A percentile compares a stretch with the other conserved stretches of the same genome.
phyloP scores from a whole-genome alignment of 2,329 filamentous ascomycete genomes.

The Niveomyces coronatus region DNA sequence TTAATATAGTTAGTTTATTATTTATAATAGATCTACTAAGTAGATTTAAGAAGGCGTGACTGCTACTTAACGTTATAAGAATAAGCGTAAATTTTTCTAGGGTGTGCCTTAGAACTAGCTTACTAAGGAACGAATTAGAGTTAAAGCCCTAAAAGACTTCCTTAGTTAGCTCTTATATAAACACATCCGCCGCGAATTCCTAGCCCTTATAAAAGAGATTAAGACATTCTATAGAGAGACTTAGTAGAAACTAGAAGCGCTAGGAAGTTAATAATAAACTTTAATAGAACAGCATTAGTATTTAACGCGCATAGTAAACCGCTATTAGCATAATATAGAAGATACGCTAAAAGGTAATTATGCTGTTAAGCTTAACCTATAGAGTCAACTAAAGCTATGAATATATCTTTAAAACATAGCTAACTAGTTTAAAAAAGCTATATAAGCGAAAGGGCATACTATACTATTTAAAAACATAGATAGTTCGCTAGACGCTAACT shows the following conservation, averaged over 20 bases:
- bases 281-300: constrained; percentile 2
- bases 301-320: neutral
- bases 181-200: constrained; percentile 4
- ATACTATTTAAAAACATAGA: neutral
- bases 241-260: neutral
- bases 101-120: neutral
- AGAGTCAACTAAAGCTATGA: neutral
- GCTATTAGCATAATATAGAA: constrained; percentile 2
- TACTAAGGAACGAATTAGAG: neutral
- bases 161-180: constrained; percentile 2
- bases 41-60: constrained; percentile 4
- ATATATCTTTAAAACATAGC: constrained; percentile 3
- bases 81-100: constrained; percentile 2
- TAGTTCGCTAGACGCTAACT: neutral
- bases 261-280: constrained; percentile 1
- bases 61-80: neutral
- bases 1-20: constrained; percentile 1
- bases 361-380: neutral
- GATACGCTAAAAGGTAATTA: constrained; percentile 3
- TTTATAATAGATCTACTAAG: constrained; percentile 1
- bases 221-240: constrained; percentile 1
- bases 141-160: constrained; percentile 3
- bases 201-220: constrained; percentile 1
- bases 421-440: neutral
- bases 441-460: constrained; percentile 1